These are phyloP conservation scores for Clonostachys solani DNA, from an alignment of 2,329 filamentous ascomycete genomes.

Conservation along the genomic window DNA sequence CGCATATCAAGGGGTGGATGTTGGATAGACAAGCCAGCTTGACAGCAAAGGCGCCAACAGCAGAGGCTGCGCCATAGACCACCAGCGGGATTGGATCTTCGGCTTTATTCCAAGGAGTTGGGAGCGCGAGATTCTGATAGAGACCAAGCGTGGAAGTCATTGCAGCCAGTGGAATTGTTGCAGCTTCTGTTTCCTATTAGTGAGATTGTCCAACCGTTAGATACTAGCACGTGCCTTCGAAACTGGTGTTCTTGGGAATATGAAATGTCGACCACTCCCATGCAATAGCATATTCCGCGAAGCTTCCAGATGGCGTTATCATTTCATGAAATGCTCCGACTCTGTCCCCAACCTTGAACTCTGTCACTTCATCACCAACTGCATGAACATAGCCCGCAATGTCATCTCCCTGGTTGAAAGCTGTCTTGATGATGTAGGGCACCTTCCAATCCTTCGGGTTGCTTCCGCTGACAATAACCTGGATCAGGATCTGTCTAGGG, in stretches of 20 bases:
- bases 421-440: neutral
- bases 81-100: slow-evolving; percentile 15
- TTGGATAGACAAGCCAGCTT: slow-evolving; percentile 45
- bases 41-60: slow-evolving; percentile 53
- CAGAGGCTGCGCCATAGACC: slow-evolving; percentile 45
- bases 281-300: slow-evolving; percentile 56
- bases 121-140: slow-evolving; percentile 39
- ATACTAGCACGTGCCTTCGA: slow-evolving; percentile 25
- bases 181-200: slow-evolving; percentile 42
- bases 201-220: neutral
- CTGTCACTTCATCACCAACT: slow-evolving; percentile 9
- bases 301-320: slow-evolving; percentile 42
- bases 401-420: slow-evolving; percentile 15
- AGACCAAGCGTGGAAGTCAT: slow-evolving; percentile 49
- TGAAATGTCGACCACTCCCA: slow-evolving; percentile 51
- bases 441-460: slow-evolving; percentile 14
- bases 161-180: slow-evolving; percentile 50
- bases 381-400: slow-evolving; percentile 12
- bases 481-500: slow-evolving; percentile 12
- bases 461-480: slow-evolving; percentile 9
- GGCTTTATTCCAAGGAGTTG: slow-evolving; percentile 39
- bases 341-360: slow-evolving; percentile 28
- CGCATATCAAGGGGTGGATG: slow-evolving; percentile 53
- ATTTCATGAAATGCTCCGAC: slow-evolving; percentile 46
- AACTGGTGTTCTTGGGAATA: slow-evolving; percentile 38